phyloP scores from a whole-genome alignment of 306 rosid species.

The Casuarina equisetifolia region DNA sequence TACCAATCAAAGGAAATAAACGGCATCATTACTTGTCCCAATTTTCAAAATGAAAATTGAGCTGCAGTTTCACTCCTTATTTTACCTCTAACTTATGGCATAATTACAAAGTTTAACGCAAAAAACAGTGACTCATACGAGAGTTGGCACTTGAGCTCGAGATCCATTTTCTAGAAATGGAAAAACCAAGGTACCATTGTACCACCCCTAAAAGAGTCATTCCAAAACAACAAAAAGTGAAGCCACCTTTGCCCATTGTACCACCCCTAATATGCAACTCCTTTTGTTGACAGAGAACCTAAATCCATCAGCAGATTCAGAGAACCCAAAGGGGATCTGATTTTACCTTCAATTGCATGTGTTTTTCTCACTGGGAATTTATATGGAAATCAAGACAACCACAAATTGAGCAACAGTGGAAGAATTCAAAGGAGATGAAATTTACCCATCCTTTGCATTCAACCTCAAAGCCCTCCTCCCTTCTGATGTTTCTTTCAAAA shows the following conservation, averaged over 20 bases:
- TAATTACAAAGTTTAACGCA: too few species aligned
- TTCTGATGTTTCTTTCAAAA: too few species aligned
- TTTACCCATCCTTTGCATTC: too few species aligned
- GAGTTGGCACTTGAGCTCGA: constrained; percentile 84
- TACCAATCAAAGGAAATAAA: not conserved
- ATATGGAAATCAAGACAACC: not conserved
- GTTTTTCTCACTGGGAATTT: not conserved
- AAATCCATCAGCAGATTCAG: not conserved
- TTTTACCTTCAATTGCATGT: too few species aligned
- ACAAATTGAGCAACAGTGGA: not conserved
- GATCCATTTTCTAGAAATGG: constrained; percentile 71
- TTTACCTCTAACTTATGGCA: not conserved
- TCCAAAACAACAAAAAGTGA: constrained; percentile 20
- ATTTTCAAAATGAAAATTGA: not conserved
- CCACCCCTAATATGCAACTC: not conserved
- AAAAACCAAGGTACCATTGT: constrained; percentile 65
- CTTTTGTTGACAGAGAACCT: not conserved
- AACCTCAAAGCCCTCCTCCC: too few species aligned
- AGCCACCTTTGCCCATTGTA: not conserved
- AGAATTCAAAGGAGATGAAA: too few species aligned
- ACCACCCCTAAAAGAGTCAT: constrained; percentile 9
- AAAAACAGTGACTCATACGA: constrained; percentile 39
- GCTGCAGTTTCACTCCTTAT: not conserved
- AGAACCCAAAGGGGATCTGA: not conserved
- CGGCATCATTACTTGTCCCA: not conserved